Evolutionary conservation across 2,329 filamentous ascomycete genomes (phyloP), one percentile per base, ranked within the genome.

Genomic region (Ophiosphaerella herpotricha): DNA sequence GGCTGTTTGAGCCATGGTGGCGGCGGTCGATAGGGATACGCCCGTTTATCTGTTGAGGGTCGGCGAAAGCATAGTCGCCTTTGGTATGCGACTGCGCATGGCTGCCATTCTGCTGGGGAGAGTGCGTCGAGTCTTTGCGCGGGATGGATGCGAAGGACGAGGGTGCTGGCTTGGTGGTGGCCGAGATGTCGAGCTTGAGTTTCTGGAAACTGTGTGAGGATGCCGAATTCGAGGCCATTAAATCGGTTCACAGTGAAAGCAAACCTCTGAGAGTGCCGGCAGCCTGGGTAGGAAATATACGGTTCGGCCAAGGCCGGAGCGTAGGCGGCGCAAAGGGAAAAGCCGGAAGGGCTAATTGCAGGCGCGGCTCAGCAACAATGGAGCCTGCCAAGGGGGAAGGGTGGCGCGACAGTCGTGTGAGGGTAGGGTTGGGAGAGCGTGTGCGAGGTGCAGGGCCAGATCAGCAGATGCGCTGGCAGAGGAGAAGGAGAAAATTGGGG

Each of bases 191-290:
- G 66, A 75, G 62, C 58, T 68, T 73, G 59, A 75, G 71, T 60
- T 75, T 75, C 66, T 71, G 72, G 66, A 75, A 75, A 60, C 57
- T 63, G 58, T 72, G 71, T 70, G 70, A 71, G 66, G 68, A 68
- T 58, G 66, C 66, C 62, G 69, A 57, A 54, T 57, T 58, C 52
- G 71, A 68, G 67, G 72, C 73, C 72, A 75, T 74, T 67, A 62
- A 63, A 60, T 57, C 58, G 60, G 61, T 61, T 64, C 53, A 69
- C 63, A 59, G 62, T 72, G 64, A 52, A 54, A 59, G 65, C 67
- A 67, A 66, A 68, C 68, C 68, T 69, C 63, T 51, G 40, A 46
- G 24, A 41, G 50, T 36, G 50, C 46, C 57, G 58, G 57, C 47
- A 51, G 45, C 52, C 48, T 46, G 47, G 45, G 61, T 64, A 64